Percentiles rank a stretch among this genome's conserved stretches.
These are phyloP conservation scores for Primulina huaijiensis DNA, from an alignment of 257 asterid species.

Conservation along the genomic window DNA sequence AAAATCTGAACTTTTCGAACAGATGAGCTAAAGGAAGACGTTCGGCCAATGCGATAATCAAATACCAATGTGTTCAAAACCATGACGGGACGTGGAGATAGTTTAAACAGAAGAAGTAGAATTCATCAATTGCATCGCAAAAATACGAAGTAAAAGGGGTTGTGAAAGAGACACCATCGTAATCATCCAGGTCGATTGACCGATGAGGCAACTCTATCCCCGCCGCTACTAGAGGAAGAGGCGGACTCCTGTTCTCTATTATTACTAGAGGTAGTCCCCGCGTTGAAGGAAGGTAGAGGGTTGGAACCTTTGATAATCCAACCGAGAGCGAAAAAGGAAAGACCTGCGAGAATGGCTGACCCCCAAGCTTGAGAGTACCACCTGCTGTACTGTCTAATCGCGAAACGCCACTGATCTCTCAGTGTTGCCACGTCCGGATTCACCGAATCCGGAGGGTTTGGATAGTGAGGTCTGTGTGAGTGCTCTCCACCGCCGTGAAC, in stretches of 20 bases:
- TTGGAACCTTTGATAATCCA: conserved; percentile 84
- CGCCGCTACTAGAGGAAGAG: conserved; percentile 11
- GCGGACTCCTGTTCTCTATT: conserved; percentile 11
- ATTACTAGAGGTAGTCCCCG: neutral
- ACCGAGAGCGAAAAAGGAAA: conserved; percentile 84
- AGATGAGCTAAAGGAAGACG: neutral
- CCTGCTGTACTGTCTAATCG: conserved; percentile 71
- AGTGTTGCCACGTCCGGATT: conserved; percentile 83
- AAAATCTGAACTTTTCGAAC: no score
- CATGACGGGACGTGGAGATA: neutral
- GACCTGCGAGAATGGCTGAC: conserved; percentile 85
- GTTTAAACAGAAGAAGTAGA: neutral
- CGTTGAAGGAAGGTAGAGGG: conserved; percentile 65
- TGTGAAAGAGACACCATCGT: conserved; percentile 19
- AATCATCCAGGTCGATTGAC: conserved; percentile 32
- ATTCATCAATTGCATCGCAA: neutral
- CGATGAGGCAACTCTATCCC: conserved; percentile 21
- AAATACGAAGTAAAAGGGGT: neutral
- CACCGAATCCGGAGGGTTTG: conserved; percentile 60
- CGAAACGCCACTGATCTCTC: conserved; percentile 85
- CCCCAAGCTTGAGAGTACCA: conserved; percentile 99
- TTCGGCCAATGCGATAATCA: no score
- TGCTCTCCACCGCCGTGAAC: conserved; percentile 29
- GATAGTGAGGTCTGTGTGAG: conserved; percentile 32
- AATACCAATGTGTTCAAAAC: neutral